Evolutionary conservation across 352 stramenopile genomes (phyloP), one percentile per base, ranked within the genome.

Genomic region (Pythium coloratum): DNA sequence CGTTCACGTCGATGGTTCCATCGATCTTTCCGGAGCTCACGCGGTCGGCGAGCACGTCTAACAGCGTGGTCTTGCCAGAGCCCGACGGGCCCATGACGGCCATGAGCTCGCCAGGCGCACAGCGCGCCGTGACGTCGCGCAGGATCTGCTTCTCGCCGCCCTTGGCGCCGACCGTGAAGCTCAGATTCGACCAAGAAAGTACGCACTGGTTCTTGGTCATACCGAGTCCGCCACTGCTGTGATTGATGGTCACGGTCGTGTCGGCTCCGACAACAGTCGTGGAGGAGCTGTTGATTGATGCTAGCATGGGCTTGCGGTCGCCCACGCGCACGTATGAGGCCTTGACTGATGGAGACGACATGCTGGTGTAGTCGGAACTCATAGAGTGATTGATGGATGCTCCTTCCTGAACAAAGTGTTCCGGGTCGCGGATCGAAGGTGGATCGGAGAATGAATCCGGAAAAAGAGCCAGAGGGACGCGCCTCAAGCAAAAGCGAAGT

Each of bases 21-120:
- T 84, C 74, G 7, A 89, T 64, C 20, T 75, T 67, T 6, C 76
- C 70, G 6, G 64, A 16, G 61, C 63, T 57, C 2, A 88, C 59
- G 10, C 83, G 80, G 34, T 85, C 76, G 0, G 83, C 80, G 18
- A 92, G 61, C 9, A 90, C 76, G 53, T 91, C 82, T 7, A 91
- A 67, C 38, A 91, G 56, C 24, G 82, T 89, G 0, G 79, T 81
- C 56, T 81, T 81, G 55, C 73, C 70, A 3, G 63, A 63, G n/a
- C 73, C 73, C 10, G 73, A 80, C 14, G 73, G 70, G 14, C 74
- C 74, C 54, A 81, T 76, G 54, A 83, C 76, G 24, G 71, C 74
- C 9, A 69, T 79, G 26, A 83, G 62, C 28, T 78, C 73, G 20
- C 71, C 70, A 6, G 76, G 73, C 12, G 32, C 40, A 14, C 69